Evolutionary conservation across 2,329 filamentous ascomycete genomes (phyloP).

Genomic region (Nemania diffusa): DNA sequence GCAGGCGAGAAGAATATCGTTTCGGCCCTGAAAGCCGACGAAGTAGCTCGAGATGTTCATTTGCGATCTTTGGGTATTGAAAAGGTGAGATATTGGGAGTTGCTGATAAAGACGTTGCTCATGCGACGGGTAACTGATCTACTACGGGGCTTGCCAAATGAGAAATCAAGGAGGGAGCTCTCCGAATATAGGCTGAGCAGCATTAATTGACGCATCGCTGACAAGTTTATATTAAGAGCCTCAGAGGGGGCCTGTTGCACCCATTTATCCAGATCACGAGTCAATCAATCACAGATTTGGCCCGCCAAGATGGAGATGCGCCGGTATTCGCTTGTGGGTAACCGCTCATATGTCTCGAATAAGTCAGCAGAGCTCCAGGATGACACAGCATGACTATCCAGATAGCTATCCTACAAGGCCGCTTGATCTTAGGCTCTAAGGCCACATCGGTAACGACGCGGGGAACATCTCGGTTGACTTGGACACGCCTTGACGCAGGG

Average conservation of each 20-base stretch:
- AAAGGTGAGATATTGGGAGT: not conserved
- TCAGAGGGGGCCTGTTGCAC: constrained; percentile 31
- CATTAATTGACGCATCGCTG: constrained; percentile 36
- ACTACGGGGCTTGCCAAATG: constrained; percentile 26
- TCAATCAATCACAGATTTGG: constrained; percentile 39
- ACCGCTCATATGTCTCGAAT: constrained; percentile 21
- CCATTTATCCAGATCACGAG: constrained; percentile 46
- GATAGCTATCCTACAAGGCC: constrained; percentile 1
- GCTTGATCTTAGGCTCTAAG: constrained; percentile 27
- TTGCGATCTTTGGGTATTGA: constrained; percentile 8
- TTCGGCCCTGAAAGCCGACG: constrained; percentile 34
- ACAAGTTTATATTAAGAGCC: constrained; percentile 38
- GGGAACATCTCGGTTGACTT: constrained; percentile 25
- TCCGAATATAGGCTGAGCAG: constrained; percentile 47
- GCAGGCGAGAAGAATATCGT: not conserved
- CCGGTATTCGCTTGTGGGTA: constrained; percentile 27
- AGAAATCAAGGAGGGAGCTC: constrained; percentile 34
- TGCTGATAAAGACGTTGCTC: constrained; percentile 3
- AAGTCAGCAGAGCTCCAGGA: constrained; percentile 10
- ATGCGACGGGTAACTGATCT: constrained; percentile 29
- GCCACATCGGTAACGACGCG: constrained; percentile 12
- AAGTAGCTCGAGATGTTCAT: constrained; percentile 16
- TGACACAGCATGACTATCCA: not conserved
- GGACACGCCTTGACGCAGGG: not conserved
- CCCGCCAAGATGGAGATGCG: constrained; percentile 29